Conservation (phyloP, 2,329 filamentous ascomycete species). For the Aquanectria penicillioides region DNA sequence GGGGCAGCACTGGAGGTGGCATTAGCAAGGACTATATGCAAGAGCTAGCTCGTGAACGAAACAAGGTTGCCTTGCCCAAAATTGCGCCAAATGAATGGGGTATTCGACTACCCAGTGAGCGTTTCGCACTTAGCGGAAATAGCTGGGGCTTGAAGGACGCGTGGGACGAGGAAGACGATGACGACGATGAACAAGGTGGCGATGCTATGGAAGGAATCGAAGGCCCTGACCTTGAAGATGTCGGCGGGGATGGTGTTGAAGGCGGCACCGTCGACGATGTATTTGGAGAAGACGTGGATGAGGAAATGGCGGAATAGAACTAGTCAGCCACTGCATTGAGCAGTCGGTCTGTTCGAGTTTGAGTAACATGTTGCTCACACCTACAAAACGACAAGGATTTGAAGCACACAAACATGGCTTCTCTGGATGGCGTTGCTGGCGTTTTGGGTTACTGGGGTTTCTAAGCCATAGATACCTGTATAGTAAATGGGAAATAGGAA, state of each 20-base stretch:
- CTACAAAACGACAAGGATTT: slow-evolving; percentile 11
- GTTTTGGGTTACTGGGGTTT: slow-evolving; percentile 21
- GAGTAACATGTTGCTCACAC: background rate
- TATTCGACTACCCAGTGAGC: slow-evolving; percentile 72
- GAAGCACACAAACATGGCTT: background rate
- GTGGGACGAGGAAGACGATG: slow-evolving; percentile 62
- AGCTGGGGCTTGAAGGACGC: slow-evolving; percentile 72
- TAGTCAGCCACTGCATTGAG: slow-evolving; percentile 23
- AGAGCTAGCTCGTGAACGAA: slow-evolving; percentile 77
- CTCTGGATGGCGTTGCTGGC: slow-evolving; percentile 29
- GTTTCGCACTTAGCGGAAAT: slow-evolving; percentile 73
- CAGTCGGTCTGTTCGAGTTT: background rate
- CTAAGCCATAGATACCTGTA: slow-evolving; percentile 6
- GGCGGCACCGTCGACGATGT: slow-evolving; percentile 64
- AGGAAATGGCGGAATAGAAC: slow-evolving; percentile 63
- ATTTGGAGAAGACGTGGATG: slow-evolving; percentile 63
- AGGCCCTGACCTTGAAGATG: slow-evolving; percentile 52
- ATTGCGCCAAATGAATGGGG: slow-evolving; percentile 75
- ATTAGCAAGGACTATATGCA: slow-evolving; percentile 80
- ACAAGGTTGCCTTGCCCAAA: slow-evolving; percentile 72
- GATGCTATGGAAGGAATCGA: slow-evolving; percentile 63
- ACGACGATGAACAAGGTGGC: slow-evolving; percentile 53
- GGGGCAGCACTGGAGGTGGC: slow-evolving; percentile 62
- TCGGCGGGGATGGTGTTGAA: slow-evolving; percentile 59
- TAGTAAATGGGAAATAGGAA: background rate